Evolutionary conservation across 345 rosid species (phyloP).

Genomic region (Corchorus capsularis): DNA sequence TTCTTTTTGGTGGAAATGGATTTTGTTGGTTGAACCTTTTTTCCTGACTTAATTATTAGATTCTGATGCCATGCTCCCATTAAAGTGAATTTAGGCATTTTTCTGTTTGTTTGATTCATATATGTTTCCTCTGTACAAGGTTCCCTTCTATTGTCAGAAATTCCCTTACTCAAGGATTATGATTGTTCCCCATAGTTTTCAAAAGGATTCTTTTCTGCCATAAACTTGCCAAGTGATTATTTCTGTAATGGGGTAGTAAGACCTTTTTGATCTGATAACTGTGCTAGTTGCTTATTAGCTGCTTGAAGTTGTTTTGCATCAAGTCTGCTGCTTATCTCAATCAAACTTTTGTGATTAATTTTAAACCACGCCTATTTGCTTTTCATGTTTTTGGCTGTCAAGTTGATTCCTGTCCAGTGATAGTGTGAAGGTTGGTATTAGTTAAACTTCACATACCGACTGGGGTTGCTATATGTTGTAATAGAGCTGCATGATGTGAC

Average conservation of each 20-base stretch:
- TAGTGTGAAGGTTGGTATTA: neutral
- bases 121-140: neutral
- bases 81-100: neutral
- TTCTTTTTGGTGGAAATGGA: neutral
- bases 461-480: neutral
- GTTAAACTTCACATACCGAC: neutral
- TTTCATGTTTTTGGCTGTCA: constrained; percentile 4
- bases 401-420: neutral
- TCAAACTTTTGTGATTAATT: neutral
- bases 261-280: neutral
- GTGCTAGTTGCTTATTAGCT: neutral
- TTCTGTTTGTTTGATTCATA: constrained; percentile 6
- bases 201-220: neutral
- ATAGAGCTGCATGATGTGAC: neutral
- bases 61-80: neutral
- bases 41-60: neutral
- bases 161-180: neutral
- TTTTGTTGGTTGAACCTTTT: neutral
- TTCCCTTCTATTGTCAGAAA: neutral
- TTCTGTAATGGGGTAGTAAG: neutral
- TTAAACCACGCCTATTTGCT: neutral
- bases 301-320: constrained; percentile 5
- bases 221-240: neutral
- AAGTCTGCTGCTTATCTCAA: neutral
- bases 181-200: neutral